Conservation (phyloP, 2,329 filamentous ascomycete species). For the Calonectria honghensis region DNA sequence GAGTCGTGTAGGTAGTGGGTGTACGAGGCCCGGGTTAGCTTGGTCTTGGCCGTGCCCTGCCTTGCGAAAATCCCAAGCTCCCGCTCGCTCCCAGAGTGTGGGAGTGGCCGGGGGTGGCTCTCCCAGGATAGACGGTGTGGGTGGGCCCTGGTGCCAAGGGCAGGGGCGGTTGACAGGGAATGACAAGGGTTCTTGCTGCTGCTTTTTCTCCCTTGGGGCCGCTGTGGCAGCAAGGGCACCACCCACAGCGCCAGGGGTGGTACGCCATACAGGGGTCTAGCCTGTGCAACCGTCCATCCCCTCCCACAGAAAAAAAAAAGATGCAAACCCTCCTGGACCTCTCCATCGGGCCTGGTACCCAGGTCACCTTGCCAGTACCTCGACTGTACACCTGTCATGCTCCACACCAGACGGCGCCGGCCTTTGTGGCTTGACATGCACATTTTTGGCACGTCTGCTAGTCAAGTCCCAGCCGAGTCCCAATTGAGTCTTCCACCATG, state of each 20-base stretch:
- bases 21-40: conserved; percentile 23
- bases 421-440: conserved; percentile 35
- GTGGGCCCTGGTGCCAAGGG: conserved; percentile 14
- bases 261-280: conserved; percentile 16
- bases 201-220: conserved; percentile 15
- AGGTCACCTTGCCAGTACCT: conserved; percentile 15
- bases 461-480: conserved; percentile 32
- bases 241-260: conserved; percentile 24
- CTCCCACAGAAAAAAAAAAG: conserved; percentile 12
- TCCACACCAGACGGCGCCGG: conserved; percentile 17
- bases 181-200: conserved; percentile 24
- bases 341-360: conserved; percentile 20
- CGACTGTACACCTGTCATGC: conserved; percentile 13
- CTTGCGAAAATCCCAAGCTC: conserved; percentile 42
- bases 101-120: conserved; percentile 38
- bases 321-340: conserved; percentile 24
- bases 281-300: conserved; percentile 6
- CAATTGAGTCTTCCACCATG: conserved; percentile 30
- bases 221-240: conserved; percentile 10
- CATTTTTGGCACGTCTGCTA: conserved; percentile 25
- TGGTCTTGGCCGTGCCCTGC: conserved; percentile 29
- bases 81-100: conserved; percentile 40
- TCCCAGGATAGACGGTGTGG: conserved; percentile 18
- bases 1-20: not conserved
- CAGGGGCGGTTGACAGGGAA: conserved; percentile 15